Percentiles rank a stretch among this genome's conserved stretches.
phyloP scores from a whole-genome alignment of 2,329 filamentous ascomycete genomes.

The Diaporthe batatas region DNA sequence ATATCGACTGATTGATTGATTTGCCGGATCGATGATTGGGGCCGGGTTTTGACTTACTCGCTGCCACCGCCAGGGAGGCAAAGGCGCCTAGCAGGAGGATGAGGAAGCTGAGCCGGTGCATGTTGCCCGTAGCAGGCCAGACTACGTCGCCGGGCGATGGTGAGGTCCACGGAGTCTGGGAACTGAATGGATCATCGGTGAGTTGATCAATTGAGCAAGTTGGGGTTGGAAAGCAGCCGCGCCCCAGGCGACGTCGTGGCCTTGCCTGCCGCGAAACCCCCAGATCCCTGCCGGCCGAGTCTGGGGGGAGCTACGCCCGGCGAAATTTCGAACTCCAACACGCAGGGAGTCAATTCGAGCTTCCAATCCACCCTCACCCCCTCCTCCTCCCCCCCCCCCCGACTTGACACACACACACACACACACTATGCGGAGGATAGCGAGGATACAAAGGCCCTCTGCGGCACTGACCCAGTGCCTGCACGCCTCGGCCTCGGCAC shows the following conservation, averaged over 20 bases:
- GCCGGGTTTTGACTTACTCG: conserved; percentile 54
- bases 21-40: not conserved
- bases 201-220: not conserved
- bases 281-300: conserved; percentile 25
- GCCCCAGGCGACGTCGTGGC: conserved; percentile 25
- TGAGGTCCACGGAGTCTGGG: not conserved
- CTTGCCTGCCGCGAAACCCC: conserved; percentile 22
- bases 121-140: conserved; percentile 39
- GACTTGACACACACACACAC: conserved; percentile 21
- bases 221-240: conserved; percentile 9
- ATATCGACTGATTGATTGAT: no score
- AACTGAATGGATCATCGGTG: no score
- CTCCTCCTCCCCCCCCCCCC: no score
- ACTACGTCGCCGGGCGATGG: not conserved
- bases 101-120: conserved; percentile 48
- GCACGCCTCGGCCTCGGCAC: conserved; percentile 26
- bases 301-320: conserved; percentile 27
- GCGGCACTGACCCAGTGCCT: conserved; percentile 37
- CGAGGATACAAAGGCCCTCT: conserved; percentile 38
- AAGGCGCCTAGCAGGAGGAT: conserved; percentile 50
- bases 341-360: conserved; percentile 12
- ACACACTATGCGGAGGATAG: conserved; percentile 41
- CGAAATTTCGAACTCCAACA: conserved; percentile 37
- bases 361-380: not conserved
- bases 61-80: conserved; percentile 53